Percentiles rank a stretch among this genome's conserved stretches.
These are phyloP conservation scores for Polytrichum commune DNA, from an alignment of 225 moss, liverwort and hornwort genomes.

Conservation along the genomic window DNA sequence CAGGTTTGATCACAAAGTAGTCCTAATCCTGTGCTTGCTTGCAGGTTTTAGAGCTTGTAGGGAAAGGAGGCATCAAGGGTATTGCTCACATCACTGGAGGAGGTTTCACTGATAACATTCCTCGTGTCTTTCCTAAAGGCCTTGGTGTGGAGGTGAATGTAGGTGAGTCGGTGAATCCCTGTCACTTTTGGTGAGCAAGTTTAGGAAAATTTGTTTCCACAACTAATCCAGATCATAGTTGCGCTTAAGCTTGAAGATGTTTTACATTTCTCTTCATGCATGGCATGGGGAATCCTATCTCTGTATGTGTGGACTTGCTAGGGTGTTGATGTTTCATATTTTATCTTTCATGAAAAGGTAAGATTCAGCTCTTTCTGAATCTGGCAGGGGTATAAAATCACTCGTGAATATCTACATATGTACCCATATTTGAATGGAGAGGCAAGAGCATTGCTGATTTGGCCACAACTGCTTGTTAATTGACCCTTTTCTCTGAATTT, in stretches of 20 bases:
- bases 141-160: constrained; percentile 70
- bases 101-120: constrained; percentile 97
- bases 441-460: background rate
- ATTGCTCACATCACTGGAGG: constrained; percentile 98
- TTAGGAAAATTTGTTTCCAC: no score
- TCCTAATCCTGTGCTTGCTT: background rate
- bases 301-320: no score
- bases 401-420: background rate
- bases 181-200: no score
- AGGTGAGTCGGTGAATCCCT: constrained; percentile 10
- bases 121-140: constrained; percentile 74
- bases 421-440: background rate
- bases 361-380: no score
- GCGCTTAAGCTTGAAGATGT: no score
- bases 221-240: no score
- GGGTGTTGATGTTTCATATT: no score
- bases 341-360: no score
- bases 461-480: background rate
- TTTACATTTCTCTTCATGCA: no score
- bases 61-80: constrained; percentile 71
- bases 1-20: background rate
- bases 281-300: no score
- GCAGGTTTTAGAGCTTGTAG: constrained; percentile 68
- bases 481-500: background rate
- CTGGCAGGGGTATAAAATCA: no score